These are phyloP conservation scores for Erigeron canadensis DNA, from an alignment of 129 eudicot genomes.

Conservation along the genomic window DNA sequence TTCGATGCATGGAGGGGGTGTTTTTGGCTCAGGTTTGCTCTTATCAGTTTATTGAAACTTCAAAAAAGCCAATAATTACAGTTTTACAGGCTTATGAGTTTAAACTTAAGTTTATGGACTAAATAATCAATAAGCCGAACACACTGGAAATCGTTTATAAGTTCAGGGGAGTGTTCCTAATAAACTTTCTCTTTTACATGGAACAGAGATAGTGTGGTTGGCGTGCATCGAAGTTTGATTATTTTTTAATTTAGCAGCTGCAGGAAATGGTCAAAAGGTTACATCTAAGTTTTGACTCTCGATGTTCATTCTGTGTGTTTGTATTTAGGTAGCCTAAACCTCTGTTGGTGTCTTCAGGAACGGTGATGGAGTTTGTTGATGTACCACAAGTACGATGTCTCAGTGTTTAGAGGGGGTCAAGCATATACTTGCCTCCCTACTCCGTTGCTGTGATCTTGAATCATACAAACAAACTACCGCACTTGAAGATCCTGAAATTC, in stretches of 20 bases:
- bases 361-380: slow-evolving; percentile 46
- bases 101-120: too few relatives aligned
- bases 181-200: background rate
- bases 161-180: background rate
- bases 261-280: slow-evolving; percentile 24
- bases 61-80: too few relatives aligned
- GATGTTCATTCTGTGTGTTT: background rate
- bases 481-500: slow-evolving; percentile 15
- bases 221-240: background rate
- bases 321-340: slow-evolving; percentile 2
- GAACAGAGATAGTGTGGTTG: slow-evolving; percentile 16
- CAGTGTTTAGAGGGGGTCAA: slow-evolving; percentile 45
- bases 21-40: too few relatives aligned
- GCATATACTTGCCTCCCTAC: slow-evolving; percentile 27
- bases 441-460: slow-evolving; percentile 28
- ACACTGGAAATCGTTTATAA: background rate
- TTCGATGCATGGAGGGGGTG: too few relatives aligned
- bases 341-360: slow-evolving; percentile 6
- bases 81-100: too few relatives aligned
- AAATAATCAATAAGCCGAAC: background rate
- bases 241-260: background rate
- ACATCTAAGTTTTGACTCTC: background rate
- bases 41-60: too few relatives aligned
- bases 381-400: slow-evolving; percentile 46
- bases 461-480: slow-evolving; percentile 12